Evolutionary conservation across 192 early-diverging fungal genomes (phyloP).

Genomic region (Backusella westeae): DNA sequence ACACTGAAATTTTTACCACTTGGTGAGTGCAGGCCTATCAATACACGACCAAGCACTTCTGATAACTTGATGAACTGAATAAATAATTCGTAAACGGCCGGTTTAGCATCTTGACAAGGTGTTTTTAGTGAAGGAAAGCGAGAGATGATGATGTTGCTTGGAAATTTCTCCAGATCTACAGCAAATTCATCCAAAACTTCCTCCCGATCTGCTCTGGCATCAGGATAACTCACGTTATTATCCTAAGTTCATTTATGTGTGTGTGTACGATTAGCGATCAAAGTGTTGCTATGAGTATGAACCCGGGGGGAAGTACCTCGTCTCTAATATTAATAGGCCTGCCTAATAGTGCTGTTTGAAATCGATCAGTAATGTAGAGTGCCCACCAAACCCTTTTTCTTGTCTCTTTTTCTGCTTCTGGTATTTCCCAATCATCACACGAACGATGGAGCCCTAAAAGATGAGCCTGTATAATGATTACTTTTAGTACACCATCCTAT

Average conservation of each 20-base stretch:
- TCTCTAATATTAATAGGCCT: constrained; percentile 8
- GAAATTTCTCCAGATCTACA: not conserved
- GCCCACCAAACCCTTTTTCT: constrained; percentile 10
- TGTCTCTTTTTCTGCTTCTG: constrained; percentile 1
- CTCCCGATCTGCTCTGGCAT: constrained; percentile 11
- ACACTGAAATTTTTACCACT: constrained; percentile 20
- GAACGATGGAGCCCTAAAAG: constrained; percentile 1
- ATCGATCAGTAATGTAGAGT: not conserved
- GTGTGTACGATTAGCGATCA: not conserved
- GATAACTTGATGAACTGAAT: constrained; percentile 25
- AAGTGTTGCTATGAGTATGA: not conserved
- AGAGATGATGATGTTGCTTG: not conserved
- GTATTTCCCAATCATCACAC: constrained; percentile 9
- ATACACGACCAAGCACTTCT: constrained; percentile 19
- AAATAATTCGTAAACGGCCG: constrained; percentile 17
- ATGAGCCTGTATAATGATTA: constrained; percentile 1
- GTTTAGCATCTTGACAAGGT: not conserved
- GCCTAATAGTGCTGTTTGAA: constrained; percentile 3
- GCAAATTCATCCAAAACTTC: constrained; percentile 12
- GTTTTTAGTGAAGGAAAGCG: constrained; percentile 16
- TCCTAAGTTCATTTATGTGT: constrained; percentile 6
- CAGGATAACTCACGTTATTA: constrained; percentile 15
- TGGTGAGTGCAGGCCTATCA: constrained; percentile 18
- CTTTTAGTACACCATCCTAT: not conserved
- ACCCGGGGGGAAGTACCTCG: not conserved